Evolutionary conservation across 352 stramenopile genomes (phyloP).

Genomic region (Thalassiosira oceanica): DNA sequence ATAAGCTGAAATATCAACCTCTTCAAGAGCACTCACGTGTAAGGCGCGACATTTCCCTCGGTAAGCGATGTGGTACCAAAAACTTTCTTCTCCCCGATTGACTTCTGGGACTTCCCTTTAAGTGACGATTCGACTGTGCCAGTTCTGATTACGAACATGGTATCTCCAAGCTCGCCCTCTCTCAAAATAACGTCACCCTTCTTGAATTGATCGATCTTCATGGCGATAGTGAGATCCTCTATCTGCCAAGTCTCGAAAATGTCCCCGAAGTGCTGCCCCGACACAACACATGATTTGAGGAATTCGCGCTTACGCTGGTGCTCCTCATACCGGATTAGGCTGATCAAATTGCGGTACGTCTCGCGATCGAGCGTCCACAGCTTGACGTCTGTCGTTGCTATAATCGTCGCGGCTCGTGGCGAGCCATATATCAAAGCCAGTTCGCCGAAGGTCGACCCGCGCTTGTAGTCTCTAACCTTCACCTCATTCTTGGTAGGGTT

Average conservation of each 20-base stretch:
- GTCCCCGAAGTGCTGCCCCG: slow-evolving; percentile 86
- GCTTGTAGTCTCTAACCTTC: slow-evolving; percentile 25
- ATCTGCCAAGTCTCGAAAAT: slow-evolving; percentile 41
- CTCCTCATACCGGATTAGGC: slow-evolving; percentile 40
- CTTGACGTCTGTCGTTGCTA: slow-evolving; percentile 72
- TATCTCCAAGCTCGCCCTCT: slow-evolving; percentile 76
- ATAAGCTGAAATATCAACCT: too few relatives aligned
- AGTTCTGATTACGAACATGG: slow-evolving; percentile 66
- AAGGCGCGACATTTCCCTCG: too few relatives aligned
- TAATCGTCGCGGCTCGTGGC: slow-evolving; percentile 87
- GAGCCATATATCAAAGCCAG: slow-evolving; percentile 92
- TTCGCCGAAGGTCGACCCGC: slow-evolving; percentile 86
- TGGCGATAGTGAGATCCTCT: slow-evolving; percentile 53
- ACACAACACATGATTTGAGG: slow-evolving; percentile 84
- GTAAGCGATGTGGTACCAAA: slow-evolving; percentile 84
- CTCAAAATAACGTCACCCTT: slow-evolving; percentile 91
- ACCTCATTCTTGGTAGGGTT: slow-evolving; percentile 14
- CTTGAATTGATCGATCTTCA: slow-evolving; percentile 75
- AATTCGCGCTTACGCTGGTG: slow-evolving; percentile 29
- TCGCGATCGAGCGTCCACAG: slow-evolving; percentile 33
- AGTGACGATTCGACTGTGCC: slow-evolving; percentile 52
- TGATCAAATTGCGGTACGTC: slow-evolving; percentile 27
- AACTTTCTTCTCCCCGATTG: too few relatives aligned
- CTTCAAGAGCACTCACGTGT: too few relatives aligned
- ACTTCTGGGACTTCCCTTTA: slow-evolving; percentile 55